A percentile compares a stretch with the other conserved stretches of the same genome.
These are phyloP conservation scores for Dioszegia hungarica DNA, from an alignment of 768 basidiomycete genomes.

Conservation along the genomic window DNA sequence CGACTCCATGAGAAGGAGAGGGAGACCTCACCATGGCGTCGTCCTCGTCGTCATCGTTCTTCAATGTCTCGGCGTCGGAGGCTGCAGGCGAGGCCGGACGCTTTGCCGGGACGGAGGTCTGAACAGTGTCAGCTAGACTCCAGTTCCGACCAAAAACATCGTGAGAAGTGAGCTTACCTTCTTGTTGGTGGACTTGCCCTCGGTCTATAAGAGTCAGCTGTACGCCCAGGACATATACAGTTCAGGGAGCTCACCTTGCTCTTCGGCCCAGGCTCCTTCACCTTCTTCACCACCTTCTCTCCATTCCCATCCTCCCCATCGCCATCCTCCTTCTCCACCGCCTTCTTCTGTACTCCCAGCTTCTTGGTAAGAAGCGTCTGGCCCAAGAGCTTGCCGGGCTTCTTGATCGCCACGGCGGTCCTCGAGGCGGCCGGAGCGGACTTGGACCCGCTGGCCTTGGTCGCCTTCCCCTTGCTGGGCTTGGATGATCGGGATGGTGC, in stretches of 20 bases:
- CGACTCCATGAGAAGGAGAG: background rate
- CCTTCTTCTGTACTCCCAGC: too few relatives aligned
- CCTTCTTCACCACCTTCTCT: background rate
- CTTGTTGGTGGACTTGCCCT: background rate
- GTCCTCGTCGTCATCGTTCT: background rate
- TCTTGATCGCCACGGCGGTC: too few relatives aligned
- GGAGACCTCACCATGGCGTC: background rate
- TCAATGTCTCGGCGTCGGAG: background rate
- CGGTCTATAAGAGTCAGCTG: background rate
- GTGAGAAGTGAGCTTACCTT: too few relatives aligned
- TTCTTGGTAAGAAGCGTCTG: too few relatives aligned
- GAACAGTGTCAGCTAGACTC: background rate
- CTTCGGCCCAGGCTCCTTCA: conserved; percentile 1
- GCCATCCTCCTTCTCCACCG: too few relatives aligned
- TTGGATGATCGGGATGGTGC: background rate
- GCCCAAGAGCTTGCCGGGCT: too few relatives aligned
- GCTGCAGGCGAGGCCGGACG: background rate
- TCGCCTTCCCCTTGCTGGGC: background rate
- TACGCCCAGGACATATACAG: too few relatives aligned
- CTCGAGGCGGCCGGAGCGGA: too few relatives aligned
- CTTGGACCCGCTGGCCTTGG: too few relatives aligned
- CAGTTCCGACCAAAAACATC: too few relatives aligned
- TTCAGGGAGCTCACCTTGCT: background rate
- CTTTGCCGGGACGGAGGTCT: background rate
- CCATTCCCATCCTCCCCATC: background rate